These are phyloP conservation scores for Didymosphaeria variabile DNA, from an alignment of 2,329 filamentous ascomycete genomes.

Conservation along the genomic window DNA sequence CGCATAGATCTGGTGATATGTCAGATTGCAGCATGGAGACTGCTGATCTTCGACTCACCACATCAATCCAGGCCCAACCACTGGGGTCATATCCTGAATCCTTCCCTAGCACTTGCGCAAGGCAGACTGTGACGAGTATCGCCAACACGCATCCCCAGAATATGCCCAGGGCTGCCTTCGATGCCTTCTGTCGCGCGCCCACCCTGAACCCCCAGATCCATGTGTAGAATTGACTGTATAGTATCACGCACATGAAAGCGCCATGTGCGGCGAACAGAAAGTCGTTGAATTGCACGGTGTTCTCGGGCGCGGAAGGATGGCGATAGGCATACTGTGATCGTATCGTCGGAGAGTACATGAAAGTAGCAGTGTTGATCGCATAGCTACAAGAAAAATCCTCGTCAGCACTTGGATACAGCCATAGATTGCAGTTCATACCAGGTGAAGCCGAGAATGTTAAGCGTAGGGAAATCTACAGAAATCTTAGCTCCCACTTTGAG, in stretches of 20 bases:
- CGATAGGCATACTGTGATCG: slow-evolving; percentile 84
- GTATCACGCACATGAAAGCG: slow-evolving; percentile 73
- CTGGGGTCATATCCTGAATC: slow-evolving; percentile 57
- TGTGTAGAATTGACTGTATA: slow-evolving; percentile 80
- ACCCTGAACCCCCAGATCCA: slow-evolving; percentile 78
- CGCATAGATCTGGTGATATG: slow-evolving; percentile 61
- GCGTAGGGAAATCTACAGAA: slow-evolving; percentile 74
- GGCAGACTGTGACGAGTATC: slow-evolving; percentile 57
- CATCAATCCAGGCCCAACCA: slow-evolving; percentile 71
- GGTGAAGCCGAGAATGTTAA: slow-evolving; percentile 75
- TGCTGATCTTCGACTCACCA: slow-evolving; percentile 54
- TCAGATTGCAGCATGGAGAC: slow-evolving; percentile 20
- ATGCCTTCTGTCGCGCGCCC: slow-evolving; percentile 62
- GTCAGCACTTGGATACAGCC: slow-evolving; percentile 38
- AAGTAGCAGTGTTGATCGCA: slow-evolving; percentile 64
- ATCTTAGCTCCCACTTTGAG: neutral
- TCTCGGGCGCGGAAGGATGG: slow-evolving; percentile 75
- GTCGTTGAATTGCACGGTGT: slow-evolving; percentile 90
- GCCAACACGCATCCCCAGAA: slow-evolving; percentile 73
- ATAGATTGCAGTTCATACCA: slow-evolving; percentile 69
- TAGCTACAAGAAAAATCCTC: neutral
- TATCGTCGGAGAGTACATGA: slow-evolving; percentile 82
- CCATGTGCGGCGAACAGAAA: slow-evolving; percentile 87
- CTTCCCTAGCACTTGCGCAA: slow-evolving; percentile 55
- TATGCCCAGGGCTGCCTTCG: slow-evolving; percentile 72